Percentiles rank a stretch among this genome's conserved stretches.
These are phyloP conservation scores for Sedum album DNA, from an alignment of 164 flowering plant species.

Conservation along the genomic window DNA sequence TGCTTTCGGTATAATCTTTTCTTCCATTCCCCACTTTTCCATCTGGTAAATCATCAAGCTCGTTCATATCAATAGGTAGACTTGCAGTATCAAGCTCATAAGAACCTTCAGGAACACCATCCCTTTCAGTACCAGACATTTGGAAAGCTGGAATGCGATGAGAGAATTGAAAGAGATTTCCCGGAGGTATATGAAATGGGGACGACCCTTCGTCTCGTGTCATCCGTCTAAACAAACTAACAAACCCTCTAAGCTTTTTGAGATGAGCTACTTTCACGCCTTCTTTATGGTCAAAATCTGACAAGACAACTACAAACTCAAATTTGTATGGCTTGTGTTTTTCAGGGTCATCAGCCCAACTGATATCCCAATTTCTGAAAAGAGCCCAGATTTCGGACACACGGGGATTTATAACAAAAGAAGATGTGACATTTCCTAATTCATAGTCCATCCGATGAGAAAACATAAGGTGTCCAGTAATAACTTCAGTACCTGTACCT, in stretches of 20 bases:
- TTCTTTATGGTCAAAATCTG: conserved; percentile 2
- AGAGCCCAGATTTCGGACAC: conserved; percentile 67
- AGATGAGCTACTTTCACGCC: conserved; percentile 2
- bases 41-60: conserved; percentile 12
- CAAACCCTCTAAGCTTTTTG: conserved; percentile 11
- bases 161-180: conserved; percentile 41
- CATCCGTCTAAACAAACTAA: conserved; percentile 29
- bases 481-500: conserved; percentile 11
- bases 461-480: conserved; percentile 26
- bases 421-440: conserved; percentile 10
- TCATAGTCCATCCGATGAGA: conserved; percentile 30
- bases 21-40: conserved; percentile 14
- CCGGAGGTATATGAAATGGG: conserved; percentile 21
- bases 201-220: conserved; percentile 9
- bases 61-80: conserved; percentile 20
- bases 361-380: conserved; percentile 42
- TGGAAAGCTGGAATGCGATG: conserved; percentile 43
- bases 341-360: conserved; percentile 5
- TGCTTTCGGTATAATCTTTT: conserved; percentile 1
- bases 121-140: conserved; percentile 41
- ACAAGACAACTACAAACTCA: conserved; percentile 7
- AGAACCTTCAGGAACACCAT: conserved; percentile 42
- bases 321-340: conserved; percentile 3
- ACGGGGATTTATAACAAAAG: conserved; percentile 38
- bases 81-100: conserved; percentile 59